These are phyloP conservation scores for Prunus salicina DNA, from an alignment of 306 rosid species.

Conservation along the genomic window DNA sequence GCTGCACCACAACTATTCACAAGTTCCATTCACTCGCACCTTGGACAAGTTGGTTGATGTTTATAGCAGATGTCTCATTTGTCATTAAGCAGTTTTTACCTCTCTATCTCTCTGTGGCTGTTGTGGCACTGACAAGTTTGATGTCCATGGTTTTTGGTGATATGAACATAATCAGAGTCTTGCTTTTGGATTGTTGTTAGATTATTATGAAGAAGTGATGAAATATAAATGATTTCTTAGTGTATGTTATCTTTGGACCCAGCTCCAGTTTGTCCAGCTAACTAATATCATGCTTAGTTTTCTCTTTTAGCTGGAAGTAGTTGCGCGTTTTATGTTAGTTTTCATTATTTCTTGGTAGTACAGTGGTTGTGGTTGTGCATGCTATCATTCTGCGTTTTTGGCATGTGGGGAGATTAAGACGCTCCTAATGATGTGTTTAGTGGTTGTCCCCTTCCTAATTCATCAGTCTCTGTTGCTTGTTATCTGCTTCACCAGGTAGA, in stretches of 20 bases:
- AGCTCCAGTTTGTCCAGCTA: not conserved
- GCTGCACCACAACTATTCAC: not conserved
- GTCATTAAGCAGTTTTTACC: not conserved
- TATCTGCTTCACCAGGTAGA: not conserved
- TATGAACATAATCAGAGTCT: not conserved
- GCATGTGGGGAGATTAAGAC: not conserved
- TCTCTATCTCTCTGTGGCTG: not conserved
- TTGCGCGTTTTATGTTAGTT: not conserved
- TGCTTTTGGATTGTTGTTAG: not conserved
- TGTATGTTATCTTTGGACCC: not conserved
- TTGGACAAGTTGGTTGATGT: not conserved
- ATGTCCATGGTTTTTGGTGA: no score
- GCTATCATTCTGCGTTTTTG: not conserved
- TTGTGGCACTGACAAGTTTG: not conserved
- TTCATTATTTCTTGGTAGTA: no score
- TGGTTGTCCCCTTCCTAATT: not conserved
- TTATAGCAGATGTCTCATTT: not conserved
- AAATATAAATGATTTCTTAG: not conserved
- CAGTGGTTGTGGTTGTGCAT: no score
- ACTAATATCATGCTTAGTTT: not conserved
- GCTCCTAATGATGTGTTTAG: not conserved
- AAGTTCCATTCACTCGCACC: not conserved
- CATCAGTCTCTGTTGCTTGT: not conserved
- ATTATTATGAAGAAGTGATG: not conserved
- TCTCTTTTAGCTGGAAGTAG: not conserved